A percentile compares a stretch with the other conserved stretches of the same genome.
These are phyloP conservation scores for Aspergillus taichungensis DNA, from an alignment of 495 filamentous ascomycete genomes.

Conservation along the genomic window DNA sequence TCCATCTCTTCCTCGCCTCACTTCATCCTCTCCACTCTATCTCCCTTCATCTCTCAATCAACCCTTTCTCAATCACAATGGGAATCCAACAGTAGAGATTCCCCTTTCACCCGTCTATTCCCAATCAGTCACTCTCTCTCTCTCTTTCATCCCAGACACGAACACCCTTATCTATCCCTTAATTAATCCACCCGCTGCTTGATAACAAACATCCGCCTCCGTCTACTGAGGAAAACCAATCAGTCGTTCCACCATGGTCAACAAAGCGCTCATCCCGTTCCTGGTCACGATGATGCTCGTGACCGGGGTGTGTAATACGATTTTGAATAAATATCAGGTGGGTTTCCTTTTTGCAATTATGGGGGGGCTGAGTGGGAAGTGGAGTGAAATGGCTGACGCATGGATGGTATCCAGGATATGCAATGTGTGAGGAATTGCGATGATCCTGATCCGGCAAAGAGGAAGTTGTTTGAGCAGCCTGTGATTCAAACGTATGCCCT, in stretches of 20 bases:
- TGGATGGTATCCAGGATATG: constrained; percentile 59
- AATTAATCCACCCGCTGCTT: not conserved
- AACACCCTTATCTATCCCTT: not conserved
- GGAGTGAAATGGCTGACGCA: constrained; percentile 2
- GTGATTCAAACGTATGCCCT: constrained; percentile 78
- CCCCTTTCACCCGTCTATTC: not conserved
- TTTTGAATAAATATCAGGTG: constrained; percentile 94
- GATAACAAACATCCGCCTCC: not conserved
- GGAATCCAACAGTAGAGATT: too few species aligned
- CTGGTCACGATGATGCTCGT: constrained; percentile 88
- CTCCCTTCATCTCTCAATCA: constrained; percentile 2
- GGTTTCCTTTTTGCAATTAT: not conserved
- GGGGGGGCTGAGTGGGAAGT: too few species aligned
- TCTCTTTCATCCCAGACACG: not conserved
- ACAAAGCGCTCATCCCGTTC: constrained; percentile 61
- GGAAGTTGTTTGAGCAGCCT: constrained; percentile 80
- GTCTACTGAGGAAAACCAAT: not conserved
- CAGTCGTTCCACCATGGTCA: constrained; percentile 37
- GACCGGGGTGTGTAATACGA: constrained; percentile 91
- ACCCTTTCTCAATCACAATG: not conserved
- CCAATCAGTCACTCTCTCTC: not conserved
- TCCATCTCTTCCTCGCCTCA: too few species aligned
- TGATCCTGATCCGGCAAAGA: constrained; percentile 52
- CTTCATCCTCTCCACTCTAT: too few species aligned
- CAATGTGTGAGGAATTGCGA: constrained; percentile 91